Base-by-base conservation (phyloP, 2,329 filamentous ascomycete species). In the Colletotrichum sojae region DNA sequence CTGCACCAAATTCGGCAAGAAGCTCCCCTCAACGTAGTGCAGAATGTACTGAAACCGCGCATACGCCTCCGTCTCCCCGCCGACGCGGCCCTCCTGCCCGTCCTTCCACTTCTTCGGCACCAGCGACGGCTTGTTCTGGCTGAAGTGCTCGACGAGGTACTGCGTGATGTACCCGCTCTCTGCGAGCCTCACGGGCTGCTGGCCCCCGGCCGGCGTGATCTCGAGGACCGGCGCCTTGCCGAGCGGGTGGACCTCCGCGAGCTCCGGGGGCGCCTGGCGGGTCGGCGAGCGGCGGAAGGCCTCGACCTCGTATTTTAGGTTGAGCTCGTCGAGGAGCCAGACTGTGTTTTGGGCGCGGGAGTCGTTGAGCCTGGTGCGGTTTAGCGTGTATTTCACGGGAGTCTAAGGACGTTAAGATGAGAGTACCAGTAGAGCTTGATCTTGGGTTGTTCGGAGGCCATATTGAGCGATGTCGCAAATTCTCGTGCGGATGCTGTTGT, bases 151-250 rank as follows among this genome's bases (percentile, higher is more conserved):
- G 74, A 89, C 87, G 25, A 98, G 84, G 78, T 97, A 98, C 81
- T 97, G 92, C n/a, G 90, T 85, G 74, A 98, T 95, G 67, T 91
- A 87, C 5, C 88, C 94, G 56, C 92, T 95, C 82, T 98, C 95
- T 10, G 94, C 93, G 52, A 98, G 83, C 0, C 95, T 87, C 12
- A 89, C 75, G 3, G 86, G 83, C 72, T 86, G 5, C 27, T 40
- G 13, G 25, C 46, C 16, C 12, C 31, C 48, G 36, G 20, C 40
- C 9, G 83, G 77, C 18, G 80, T 82, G 73, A 98, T 83, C 9
- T 88, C 88, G 71, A 98, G 82, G 46, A 95, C 82, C 0, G 95
- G 95, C 1, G 94, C 94, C 78, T 97, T 97, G 71, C 95, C 95
- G 5, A 98, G 86, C 0, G 94, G 92, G 76, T 97, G 94, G 40